A percentile compares a stretch with the other conserved stretches of the same genome.
Conservation (phyloP, 164 flowering plant species). For the Cinnamomum micranthum region DNA sequence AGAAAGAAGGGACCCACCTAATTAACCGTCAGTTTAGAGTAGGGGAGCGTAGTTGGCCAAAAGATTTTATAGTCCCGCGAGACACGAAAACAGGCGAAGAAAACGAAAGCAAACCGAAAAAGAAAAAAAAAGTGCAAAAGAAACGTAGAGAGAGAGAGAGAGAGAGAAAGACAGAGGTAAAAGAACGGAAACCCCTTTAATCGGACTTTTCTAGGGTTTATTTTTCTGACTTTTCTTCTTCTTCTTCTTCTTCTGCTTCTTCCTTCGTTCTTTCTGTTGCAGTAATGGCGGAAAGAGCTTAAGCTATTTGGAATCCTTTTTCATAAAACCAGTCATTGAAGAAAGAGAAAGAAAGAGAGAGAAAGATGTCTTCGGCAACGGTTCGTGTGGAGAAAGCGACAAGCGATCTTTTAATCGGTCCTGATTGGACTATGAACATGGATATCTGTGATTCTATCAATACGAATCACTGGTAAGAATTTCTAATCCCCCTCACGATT, state of each 20-base stretch:
- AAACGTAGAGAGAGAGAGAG: not conserved
- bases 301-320: not conserved
- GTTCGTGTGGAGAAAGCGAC: conserved; percentile 91
- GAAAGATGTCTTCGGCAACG: conserved; percentile 53
- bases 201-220: conserved; percentile 4
- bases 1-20: not conserved
- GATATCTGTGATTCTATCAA: conserved; percentile 89
- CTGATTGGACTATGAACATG: conserved; percentile 97
- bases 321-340: not conserved
- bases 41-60: no score
- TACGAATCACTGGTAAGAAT: conserved; percentile 57
- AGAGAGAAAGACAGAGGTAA: not conserved
- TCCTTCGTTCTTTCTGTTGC: not conserved
- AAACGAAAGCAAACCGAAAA: not conserved
- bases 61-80: not conserved
- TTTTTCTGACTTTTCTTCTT: not conserved
- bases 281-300: conserved; percentile 4
- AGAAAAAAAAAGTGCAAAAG: not conserved
- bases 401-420: conserved; percentile 84
- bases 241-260: not conserved
- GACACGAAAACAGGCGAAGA: not conserved
- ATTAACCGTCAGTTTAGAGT: no score
- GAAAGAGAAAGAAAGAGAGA: conserved; percentile 7
- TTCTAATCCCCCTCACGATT: not conserved
- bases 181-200: conserved; percentile 2